Percentiles rank a stretch among this genome's conserved stretches.
Conservation (phyloP, 305 asterid species). For the Fraxinus sp. region DNA sequence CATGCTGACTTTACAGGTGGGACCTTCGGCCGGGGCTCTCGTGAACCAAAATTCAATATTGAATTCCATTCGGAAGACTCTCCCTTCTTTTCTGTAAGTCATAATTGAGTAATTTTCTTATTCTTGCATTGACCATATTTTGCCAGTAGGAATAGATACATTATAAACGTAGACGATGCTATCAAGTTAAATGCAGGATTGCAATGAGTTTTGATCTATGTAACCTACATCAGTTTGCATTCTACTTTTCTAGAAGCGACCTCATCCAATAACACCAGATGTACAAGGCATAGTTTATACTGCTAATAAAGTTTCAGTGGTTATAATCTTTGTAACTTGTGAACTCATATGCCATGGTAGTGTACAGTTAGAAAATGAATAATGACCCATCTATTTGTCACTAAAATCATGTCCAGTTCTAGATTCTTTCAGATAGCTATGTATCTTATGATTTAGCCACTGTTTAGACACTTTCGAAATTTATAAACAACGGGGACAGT, state of each 20-base stretch:
- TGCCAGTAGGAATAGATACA: not conserved
- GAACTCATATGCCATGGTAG: not conserved
- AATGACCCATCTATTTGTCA: not conserved
- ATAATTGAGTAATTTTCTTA: conserved; percentile 4
- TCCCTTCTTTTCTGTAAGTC: conserved; percentile 78
- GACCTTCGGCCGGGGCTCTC: conserved; percentile 70
- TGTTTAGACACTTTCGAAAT: not conserved
- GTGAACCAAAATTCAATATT: conserved; percentile 84
- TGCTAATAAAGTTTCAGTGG: not conserved
- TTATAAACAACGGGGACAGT: not conserved
- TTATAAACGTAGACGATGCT: not conserved
- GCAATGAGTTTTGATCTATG: not conserved
- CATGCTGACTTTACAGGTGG: conserved; percentile 49
- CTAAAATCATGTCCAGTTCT: too few relatives aligned
- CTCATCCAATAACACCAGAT: not conserved
- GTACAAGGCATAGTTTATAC: not conserved
- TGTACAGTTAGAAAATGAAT: not conserved
- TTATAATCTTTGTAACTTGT: not conserved
- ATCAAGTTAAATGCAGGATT: not conserved
- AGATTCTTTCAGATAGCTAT: not conserved
- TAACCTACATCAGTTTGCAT: not conserved
- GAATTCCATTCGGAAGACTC: conserved; percentile 84
- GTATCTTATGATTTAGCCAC: not conserved
- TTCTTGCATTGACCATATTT: conserved; percentile 16
- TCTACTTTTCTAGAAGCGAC: not conserved